Base-by-base conservation (phyloP, 2,329 filamentous ascomycete genomes). In the Amauroascus verrucosus region DNA sequence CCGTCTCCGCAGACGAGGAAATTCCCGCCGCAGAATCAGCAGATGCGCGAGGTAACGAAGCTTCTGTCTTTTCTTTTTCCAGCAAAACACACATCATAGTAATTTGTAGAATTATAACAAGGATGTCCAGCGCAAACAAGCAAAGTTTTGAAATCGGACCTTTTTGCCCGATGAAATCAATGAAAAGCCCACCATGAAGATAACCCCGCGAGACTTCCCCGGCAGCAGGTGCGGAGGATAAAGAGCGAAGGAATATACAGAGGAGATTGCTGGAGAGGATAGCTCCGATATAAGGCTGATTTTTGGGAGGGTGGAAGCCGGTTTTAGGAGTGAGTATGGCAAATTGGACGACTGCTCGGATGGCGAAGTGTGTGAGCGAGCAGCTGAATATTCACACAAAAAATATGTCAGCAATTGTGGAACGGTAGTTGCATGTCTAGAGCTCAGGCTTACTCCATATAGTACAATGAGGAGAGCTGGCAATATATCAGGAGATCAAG, bases 151-250 rank as follows among this genome's bases (percentile, higher is more conserved):
- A 75, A 2, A 76, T 73, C 2, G 80, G 79, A 1, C 75, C 77
- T 58, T 76, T 72, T 64, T 83, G 78, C 14, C 81, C 81, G 51
- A 84, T 77, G 61, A 84, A 83, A 65, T 84, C 81, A 61, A 84
- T 80, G 59, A 81, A 73, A 48, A 83, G 59, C 1, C 81, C 79
- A 5, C 81, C 81, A 61, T 83, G 79, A 11, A 83, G 67, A 62
- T 82, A 83, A 16, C 72, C 74, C 28, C 77, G 63, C 3, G 70
- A 71, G 48, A 72, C 69, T 58, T 79, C 77, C 5, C 74, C 75
- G n/a, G 70, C 71, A 53, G 75, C 65, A 5, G 81, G 72, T 38
- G 76, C 69, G 16, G 71, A 71, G 56, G 74, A 71, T 61, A 83
- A 75, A 41, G 77, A 63, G 61, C 83, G 81, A 30, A 79, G 69